Base-by-base conservation (phyloP, 2,329 filamentous ascomycete genomes). In the Exophiala xenobiotica region DNA sequence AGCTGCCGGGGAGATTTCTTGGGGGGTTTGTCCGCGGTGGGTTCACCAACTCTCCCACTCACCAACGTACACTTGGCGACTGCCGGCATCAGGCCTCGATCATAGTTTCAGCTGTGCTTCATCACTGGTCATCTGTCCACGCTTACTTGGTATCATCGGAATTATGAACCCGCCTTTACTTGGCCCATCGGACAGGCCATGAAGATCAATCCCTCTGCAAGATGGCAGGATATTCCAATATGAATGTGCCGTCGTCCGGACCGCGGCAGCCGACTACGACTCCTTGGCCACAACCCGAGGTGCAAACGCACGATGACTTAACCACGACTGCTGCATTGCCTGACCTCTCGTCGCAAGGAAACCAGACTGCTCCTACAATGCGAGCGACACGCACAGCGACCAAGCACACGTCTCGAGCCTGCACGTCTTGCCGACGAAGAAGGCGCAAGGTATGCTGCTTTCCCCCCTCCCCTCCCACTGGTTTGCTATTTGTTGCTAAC, bases 351-450 rank as follows among this genome's bases (percentile, higher is more conserved):
- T 6, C 31, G 7, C 6, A 14, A 35, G 31, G 18, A 16, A 16
- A 12, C 18, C 31, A 35, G 18, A 35, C n/a, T 16, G 31, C 31
- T 5, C 12, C 31, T 9, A 16, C 31, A 12, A 16, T 16, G 18
- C 31, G 31, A 35, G n/a, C 31, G 18, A 35, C 38, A 14, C 19
- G 38, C 11, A 12, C 19, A 20, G 18, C 18, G n/a, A 40, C 38
- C 44, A 46, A 35, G 44, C 44, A 46, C 44, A 46, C 31, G 18
- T 46, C 44, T 2, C 24, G 22, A n/a, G 44, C 44, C 16, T 46
- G 44, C 14, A 38, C 37, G 19, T 46, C 44, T 14, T 46, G 44
- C 44, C 44, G 37, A 16, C 22, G 26, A n/a, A 35, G 37, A 29
- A 46, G 44, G 26, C 44, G 44, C 19, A 35, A 38, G 37, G 44